Evolutionary conservation across 495 filamentous ascomycete species (phyloP), one percentile per base, ranked within the genome.

Genomic region (Usnea hakonensis): DNA sequence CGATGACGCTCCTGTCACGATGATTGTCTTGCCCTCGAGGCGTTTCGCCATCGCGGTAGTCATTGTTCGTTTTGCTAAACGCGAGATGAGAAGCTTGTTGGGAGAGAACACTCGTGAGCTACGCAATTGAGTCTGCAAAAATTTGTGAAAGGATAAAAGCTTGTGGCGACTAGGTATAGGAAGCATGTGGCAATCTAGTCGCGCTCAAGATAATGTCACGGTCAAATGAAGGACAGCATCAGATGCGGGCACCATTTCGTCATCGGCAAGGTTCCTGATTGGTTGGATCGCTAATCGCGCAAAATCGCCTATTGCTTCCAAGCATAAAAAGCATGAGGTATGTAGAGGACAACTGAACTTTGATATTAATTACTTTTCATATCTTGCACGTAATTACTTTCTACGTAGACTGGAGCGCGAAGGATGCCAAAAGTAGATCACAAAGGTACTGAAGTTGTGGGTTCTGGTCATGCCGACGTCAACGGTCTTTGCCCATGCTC

Each of bases 1-100:
- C 2, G 92, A 96, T 0, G 89, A 94, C 40, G 94, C 94, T 44
- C 94, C 94, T 0, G 94, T 98, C 58, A 98, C 83, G 40, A 97
- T 73, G 46, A 98, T 83, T 1, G 91, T 97, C 77, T 97, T 98
- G 82, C 91, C 91, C 65, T 88, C 82, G 48, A 98, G 88, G 77
- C 94, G 92, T 74, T 89, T 86, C 63, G 82, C 81, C 79, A 89
- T 87, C 69, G 90, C 87, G 43, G 87, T 78, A 26, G 90, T 80
- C 91, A 96, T 95, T 48, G 66, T 44, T 56, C 32, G 52, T 57
- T 53, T 61, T 35, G 59, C 37, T 17, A 36, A 43, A 4, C 35
- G 35, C 7, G 16, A 33, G 28, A 10, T 19, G 26, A 55, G 40
- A 11, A 50, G 37, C 5, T 1, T 35, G 59, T 23, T 2, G 48